Base-by-base conservation (phyloP, 2,329 filamentous ascomycete species). In the Fusarium sp. region DNA sequence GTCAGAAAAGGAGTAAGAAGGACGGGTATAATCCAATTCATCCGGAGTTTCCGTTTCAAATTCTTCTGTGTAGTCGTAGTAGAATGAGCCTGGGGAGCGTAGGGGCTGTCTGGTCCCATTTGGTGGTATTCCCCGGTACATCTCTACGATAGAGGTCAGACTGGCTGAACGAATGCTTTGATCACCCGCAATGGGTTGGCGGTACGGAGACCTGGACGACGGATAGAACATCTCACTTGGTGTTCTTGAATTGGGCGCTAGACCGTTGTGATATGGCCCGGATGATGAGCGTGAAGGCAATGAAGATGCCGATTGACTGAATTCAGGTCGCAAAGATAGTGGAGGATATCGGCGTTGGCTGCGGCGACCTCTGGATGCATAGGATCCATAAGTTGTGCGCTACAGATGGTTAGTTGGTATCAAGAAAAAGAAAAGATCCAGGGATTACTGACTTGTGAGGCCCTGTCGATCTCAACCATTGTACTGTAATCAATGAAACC, bases 11-110 rank as follows among this genome's bases (percentile, higher is more conserved):
- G 77, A 76, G 6, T 71, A 73, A 9, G 76, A 49, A 14, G 75
- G 69, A 15, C 65, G 49, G 10, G 47, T 51, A 27, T 58, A 32
- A 4, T 65, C 52, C 6, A 55, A 35, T 8, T 65, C 44, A 7
- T 45, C 64, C 27, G 67, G 54, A 17, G 57, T 52, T 15, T 67
- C 70, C 39, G 68, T 73, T 15, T 82, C 79, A 47, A 84, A 84
- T 4, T 77, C 78, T 61, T 84, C 82, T 15, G 76, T 80, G 64
- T 84, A 84, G 65, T 84, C 82, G 58, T 84, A 84, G 65, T 83
- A 84, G 35, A 79, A 75, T 38, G 79, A 73, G 54, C 75, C 67
- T 32, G 65, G 52, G 41, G 72, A 63, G 51, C 71, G 73, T n/a
- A 72, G 57, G 27, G 67, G 54, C 32, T 68, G 71, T 4, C 66